Evolutionary conservation across 345 rosid genomes (phyloP).

Genomic region (Gossypioides kirkii): DNA sequence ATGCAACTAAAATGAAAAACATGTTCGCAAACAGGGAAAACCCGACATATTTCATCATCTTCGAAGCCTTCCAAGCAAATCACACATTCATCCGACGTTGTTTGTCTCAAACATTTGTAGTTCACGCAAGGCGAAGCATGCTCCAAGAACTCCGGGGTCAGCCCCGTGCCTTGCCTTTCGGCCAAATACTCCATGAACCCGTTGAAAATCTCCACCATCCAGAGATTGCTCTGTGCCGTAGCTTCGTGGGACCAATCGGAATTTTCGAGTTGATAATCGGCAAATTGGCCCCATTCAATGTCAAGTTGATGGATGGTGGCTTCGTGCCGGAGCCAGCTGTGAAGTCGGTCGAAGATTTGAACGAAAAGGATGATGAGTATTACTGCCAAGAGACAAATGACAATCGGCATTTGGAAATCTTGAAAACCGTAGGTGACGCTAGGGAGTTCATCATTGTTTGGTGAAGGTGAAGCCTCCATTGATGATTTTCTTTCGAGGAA

Average conservation of each 20-base stretch:
- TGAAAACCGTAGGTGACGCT: background rate
- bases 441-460: background rate
- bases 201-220: background rate
- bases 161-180: background rate
- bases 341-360: background rate
- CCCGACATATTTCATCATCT: conserved; percentile 20
- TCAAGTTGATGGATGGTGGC: background rate
- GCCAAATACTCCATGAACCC: background rate
- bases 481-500: background rate
- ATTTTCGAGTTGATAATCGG: background rate
- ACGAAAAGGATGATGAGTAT: background rate
- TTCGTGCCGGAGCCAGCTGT: background rate
- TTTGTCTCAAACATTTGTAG: background rate
- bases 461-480: background rate
- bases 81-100: conserved; percentile 22
- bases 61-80: conserved; percentile 33
- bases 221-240: background rate
- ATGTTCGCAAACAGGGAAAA: conserved; percentile 17
- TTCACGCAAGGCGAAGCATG: background rate
- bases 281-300: background rate
- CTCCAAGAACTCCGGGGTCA: background rate
- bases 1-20: conserved; percentile 26
- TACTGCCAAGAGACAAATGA: background rate
- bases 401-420: background rate
- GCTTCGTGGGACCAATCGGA: background rate